Conservation (phyloP, 768 basidiomycete species). For the Mycena alexandri region DNA sequence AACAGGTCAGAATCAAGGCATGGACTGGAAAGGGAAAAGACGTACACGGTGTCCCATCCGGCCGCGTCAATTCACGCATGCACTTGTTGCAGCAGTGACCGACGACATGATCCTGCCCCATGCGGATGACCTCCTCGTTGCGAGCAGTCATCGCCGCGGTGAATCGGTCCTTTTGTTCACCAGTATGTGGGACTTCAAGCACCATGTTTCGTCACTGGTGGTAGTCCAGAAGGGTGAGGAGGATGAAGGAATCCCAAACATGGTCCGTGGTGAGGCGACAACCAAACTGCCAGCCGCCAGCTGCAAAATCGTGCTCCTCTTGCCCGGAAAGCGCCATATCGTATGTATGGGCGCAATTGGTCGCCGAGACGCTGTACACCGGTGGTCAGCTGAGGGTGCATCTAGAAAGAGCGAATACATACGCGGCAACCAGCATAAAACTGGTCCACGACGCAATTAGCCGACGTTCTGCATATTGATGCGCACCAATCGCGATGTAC, state of each 20-base stretch:
- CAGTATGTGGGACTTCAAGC: no score
- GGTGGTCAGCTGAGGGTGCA: no score
- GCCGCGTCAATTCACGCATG: conserved; percentile 39
- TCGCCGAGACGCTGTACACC: conserved; percentile 31
- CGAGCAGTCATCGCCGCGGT: no score
- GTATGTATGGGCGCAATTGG: conserved; percentile 34
- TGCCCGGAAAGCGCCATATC: conserved; percentile 34
- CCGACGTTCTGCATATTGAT: conserved; percentile 42
- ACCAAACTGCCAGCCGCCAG: conserved; percentile 41
- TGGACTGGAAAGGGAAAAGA: no score
- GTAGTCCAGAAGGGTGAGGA: no score
- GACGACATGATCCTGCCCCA: no score
- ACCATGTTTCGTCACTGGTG: no score
- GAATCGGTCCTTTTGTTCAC: no score
- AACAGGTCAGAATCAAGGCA: no score
- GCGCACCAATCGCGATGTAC: conserved; percentile 42
- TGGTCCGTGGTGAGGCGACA: conserved; percentile 43
- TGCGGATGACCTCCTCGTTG: no score
- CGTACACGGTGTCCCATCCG: conserved; percentile 44
- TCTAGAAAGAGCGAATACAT: not conserved
- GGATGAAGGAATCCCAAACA: conserved; percentile 49
- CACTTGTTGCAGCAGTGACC: no score
- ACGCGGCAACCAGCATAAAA: conserved; percentile 42
- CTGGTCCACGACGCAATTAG: conserved; percentile 36
- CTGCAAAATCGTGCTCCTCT: no score